Evolutionary conservation across 768 basidiomycete genomes (phyloP), one percentile per base, ranked within the genome.

Genomic region (Lactarius evosmus): DNA sequence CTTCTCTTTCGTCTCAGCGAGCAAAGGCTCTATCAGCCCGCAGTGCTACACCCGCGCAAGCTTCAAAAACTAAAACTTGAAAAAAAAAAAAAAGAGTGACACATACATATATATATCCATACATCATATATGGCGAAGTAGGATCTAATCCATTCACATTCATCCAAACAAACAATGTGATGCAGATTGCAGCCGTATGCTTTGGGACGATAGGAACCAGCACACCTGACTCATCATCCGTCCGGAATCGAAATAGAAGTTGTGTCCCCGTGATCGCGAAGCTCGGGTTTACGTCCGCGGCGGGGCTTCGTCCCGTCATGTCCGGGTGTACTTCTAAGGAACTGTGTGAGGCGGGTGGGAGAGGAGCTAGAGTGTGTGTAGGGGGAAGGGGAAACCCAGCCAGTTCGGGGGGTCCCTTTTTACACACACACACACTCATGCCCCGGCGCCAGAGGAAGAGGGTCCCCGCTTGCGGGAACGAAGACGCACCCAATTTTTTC

Each of bases 201-300:
- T n/a, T 41, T 41, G 8, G 40, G 40, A n/a, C 40, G 19, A 25
- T 49, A 25, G 25, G 46, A 25, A 49, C 46, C 46, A 25, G 46
- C 46, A 40, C 19, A 36, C 58, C 46, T 58, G 58, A 58, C 25
- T 58, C 44, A 58, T 30, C 8, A 30, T 36, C 30, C 19, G 16
- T 19, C 49, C 17, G 16, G 30, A 32, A 46, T 54, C 34, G 52
- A 53, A 34, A 34, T 32, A 34, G 30, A 49, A 25, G 22, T 12
- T 11, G 41, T 22, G 19, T 36, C 34, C 25, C 63, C 58, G 63
- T 60, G 44, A 38, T 64, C 29, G 58, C 58, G 63, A 65, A 60
- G 63, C 46, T 46, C 30, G 44, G 38, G 32, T 56, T 61, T 65
- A 65, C 60, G 59, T 56, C 51, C 64, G 54, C 49, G 60, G 32